These are phyloP conservation scores for Circinella umbellata DNA, from an alignment of 371 early-diverging fungal species.

Conservation along the genomic window DNA sequence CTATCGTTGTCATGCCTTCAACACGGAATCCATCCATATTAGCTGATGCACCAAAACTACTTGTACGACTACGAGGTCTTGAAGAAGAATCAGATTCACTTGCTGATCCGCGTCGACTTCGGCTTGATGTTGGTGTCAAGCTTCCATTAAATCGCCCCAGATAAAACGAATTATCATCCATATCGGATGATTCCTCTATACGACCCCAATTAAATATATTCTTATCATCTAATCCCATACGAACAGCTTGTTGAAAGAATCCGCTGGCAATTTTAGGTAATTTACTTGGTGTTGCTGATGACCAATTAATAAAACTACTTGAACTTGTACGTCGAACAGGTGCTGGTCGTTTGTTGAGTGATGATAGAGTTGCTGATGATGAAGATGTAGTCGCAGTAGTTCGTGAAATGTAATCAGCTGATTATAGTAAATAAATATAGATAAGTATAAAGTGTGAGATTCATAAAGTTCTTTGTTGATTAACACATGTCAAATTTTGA, in stretches of 20 bases:
- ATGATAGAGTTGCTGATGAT: neutral
- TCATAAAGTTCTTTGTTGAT: neutral
- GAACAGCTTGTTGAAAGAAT: constrained; percentile 44
- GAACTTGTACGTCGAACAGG: constrained; percentile 22
- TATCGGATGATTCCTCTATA: constrained; percentile 45
- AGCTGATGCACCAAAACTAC: constrained; percentile 27
- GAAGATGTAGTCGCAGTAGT: neutral
- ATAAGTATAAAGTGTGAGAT: neutral
- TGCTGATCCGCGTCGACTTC: constrained; percentile 21
- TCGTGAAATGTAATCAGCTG: constrained; percentile 8
- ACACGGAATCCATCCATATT: constrained; percentile 24
- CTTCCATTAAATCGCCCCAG: constrained; percentile 44
- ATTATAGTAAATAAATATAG: neutral
- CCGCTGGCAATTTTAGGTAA: constrained; percentile 37
- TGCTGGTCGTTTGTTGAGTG: constrained; percentile 11
- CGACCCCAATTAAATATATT: constrained; percentile 66
- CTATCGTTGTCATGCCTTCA: constrained; percentile 18
- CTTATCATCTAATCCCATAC: constrained; percentile 58
- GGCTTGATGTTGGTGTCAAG: constrained; percentile 5
- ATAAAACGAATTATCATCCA: constrained; percentile 56
- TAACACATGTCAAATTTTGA: constrained; percentile 31
- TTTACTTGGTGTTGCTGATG: constrained; percentile 15
- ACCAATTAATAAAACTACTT: constrained; percentile 26
- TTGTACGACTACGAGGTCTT: constrained; percentile 25
- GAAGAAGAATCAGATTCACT: constrained; percentile 31